phyloP scores from a whole-genome alignment of 208 protist genomes.

The Vickermania ingenoplastis region DNA sequence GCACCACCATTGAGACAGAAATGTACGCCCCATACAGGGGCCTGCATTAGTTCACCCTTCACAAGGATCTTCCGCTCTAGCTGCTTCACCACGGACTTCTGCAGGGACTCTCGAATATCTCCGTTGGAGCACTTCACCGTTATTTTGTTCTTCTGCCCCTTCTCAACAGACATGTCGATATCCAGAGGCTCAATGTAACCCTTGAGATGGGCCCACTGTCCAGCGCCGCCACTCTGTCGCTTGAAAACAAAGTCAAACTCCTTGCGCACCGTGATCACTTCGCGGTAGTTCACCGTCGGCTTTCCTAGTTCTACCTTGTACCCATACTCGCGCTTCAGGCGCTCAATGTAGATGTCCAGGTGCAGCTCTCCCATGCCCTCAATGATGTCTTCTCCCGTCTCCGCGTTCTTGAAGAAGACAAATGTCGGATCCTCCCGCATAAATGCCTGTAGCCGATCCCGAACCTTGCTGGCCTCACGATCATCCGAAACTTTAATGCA shows the following conservation, averaged over 20 bases:
- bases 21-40: conserved; percentile 93
- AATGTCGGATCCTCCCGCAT: conserved; percentile 97
- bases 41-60: conserved; percentile 92
- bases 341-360: conserved; percentile 95
- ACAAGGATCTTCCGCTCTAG: conserved; percentile 87
- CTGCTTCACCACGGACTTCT: conserved; percentile 89
- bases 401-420: conserved; percentile 86
- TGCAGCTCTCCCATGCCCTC: conserved; percentile 97
- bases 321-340: conserved; percentile 92
- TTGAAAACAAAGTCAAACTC: conserved; percentile 98
- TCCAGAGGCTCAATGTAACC: conserved; percentile 87
- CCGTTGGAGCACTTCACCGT: conserved; percentile 90
- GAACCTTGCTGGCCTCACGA: conserved; percentile 58
- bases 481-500: conserved; percentile 88
- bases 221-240: conserved; percentile 97
- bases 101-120: conserved; percentile 90
- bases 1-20: conserved; percentile 94
- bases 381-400: conserved; percentile 93
- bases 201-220: conserved; percentile 96
- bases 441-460: conserved; percentile 85
- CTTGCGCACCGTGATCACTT: conserved; percentile 84
- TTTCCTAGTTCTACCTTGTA: conserved; percentile 87
- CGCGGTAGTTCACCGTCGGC: conserved; percentile 96
- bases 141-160: conserved; percentile 79
- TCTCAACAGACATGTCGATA: conserved; percentile 88